Percentiles rank a stretch among this genome's conserved stretches.
These are phyloP conservation scores for Rhodomyrtus tomentosa DNA, from an alignment of 345 rosid genomes.

Conservation along the genomic window DNA sequence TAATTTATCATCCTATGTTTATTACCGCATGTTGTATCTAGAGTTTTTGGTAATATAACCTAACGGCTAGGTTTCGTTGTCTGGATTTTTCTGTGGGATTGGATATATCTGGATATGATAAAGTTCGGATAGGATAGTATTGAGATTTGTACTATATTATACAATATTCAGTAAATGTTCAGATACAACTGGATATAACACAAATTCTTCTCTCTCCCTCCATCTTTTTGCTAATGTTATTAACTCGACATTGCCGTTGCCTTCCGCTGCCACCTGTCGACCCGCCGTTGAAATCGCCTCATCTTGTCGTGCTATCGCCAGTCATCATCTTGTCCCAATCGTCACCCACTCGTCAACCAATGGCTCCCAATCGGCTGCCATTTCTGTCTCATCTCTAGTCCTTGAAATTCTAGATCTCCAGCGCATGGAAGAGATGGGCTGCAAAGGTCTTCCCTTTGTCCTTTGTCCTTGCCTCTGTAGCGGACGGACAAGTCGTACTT, in stretches of 20 bases:
- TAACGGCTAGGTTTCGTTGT: background rate
- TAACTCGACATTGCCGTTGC: background rate
- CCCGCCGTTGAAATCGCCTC: background rate
- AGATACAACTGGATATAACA: background rate
- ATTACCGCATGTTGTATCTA: background rate
- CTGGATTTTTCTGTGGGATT: background rate
- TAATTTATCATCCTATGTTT: background rate
- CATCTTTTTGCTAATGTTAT: background rate
- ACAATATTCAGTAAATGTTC: background rate
- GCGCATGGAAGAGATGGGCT: background rate
- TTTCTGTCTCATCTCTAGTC: background rate
- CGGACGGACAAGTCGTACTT: background rate
- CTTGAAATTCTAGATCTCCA: background rate
- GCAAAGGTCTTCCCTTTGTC: background rate
- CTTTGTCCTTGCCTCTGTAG: background rate
- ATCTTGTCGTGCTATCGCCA: background rate
- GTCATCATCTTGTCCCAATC: background rate
- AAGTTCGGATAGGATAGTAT: background rate
- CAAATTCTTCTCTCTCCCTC: background rate
- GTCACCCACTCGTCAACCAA: background rate
- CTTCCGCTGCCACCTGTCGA: background rate
- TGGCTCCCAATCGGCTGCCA: background rate
- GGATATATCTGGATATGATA: background rate
- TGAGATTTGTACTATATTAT: background rate
- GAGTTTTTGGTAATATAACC: background rate